Evolutionary conservation across 1,284 basidiomycete species (phyloP), one percentile per base, ranked within the genome.

Genomic region (Polyporus tsugae): DNA sequence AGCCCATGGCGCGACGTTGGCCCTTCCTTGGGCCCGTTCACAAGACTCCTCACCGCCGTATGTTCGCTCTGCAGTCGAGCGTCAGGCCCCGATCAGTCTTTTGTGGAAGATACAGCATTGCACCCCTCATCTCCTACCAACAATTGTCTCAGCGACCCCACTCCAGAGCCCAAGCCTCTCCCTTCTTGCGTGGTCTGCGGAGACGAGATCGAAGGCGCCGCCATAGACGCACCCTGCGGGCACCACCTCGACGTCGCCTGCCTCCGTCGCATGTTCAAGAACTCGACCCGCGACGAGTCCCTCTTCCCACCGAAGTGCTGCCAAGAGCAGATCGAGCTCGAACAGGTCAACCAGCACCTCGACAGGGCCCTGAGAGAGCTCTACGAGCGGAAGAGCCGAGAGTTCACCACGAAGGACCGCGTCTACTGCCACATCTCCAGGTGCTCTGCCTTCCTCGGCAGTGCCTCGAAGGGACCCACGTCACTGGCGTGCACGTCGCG

Each of bases 241-340:
- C 75, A 76, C 60, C 19, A 60, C 52, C 67, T 67, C 63, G 72
- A 76, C 60, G 29, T 44, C 9, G 22, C 38, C 17, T 76, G 75
- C 53, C 62, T 75, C 22, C 53, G 70, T n/a, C 17, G 15, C 38
- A 71, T 76, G 69, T 75, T 75, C 58, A 53, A 63, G n/a, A 67
- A 62, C 55, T 72, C 75, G 11, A 62, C 62, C 6, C 52, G 42
- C 17, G 73, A 75, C 59, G 75, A 74, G 65, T 64, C 72, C 6
- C 52, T 64, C 36, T 75, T 71, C 55, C 75, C 75, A 1, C 73
- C 75, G 5, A 64, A 57, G 29, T 76, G 75, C 70, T 76, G 75
- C 63, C 46, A 61, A 6, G 25, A 25, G 39, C 35, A 69, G 9
- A 61, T 75, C 46, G 63, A 68, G n/a, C 61, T 74, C 46, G 44